phyloP scores from a whole-genome alignment of 306 rosid species.

The Gleditsia sinensis region DNA sequence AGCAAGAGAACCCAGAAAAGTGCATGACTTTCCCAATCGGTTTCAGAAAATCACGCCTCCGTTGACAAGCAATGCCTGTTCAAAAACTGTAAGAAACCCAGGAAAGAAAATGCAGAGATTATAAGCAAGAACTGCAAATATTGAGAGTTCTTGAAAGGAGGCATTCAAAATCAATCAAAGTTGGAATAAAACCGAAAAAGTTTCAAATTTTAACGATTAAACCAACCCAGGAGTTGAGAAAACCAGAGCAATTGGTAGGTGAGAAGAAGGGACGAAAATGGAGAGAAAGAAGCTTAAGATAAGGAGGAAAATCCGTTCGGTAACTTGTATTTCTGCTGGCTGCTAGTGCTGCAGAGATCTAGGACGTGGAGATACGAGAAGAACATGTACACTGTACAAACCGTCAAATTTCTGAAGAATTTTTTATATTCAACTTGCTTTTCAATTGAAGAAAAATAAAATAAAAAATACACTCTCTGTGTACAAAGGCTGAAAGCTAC shows the following conservation, averaged over 20 bases:
- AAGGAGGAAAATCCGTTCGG: constrained; percentile 39
- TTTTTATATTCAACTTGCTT: background rate
- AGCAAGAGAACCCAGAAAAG: constrained; percentile 11
- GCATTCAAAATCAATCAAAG: constrained; percentile 36
- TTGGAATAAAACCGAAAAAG: constrained; percentile 34
- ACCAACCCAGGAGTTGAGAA: constrained; percentile 35
- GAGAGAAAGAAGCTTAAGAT: constrained; percentile 22
- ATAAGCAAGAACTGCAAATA: constrained; percentile 19
- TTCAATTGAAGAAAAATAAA: too few relatives aligned
- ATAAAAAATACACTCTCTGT: constrained; percentile 1
- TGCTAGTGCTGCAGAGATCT: constrained; percentile 52
- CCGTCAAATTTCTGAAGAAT: constrained; percentile 26
- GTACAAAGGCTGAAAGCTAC: constrained; percentile 40
- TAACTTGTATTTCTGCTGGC: constrained; percentile 17
- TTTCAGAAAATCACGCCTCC: constrained; percentile 35
- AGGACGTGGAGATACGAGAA: constrained; percentile 66
- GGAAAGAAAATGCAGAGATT: constrained; percentile 6
- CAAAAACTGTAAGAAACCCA: constrained; percentile 29
- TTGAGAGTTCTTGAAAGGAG: constrained; percentile 32
- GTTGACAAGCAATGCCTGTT: constrained; percentile 37
- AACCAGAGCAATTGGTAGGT: constrained; percentile 21
- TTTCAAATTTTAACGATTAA: constrained; percentile 32
- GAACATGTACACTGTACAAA: constrained; percentile 41
- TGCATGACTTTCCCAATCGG: constrained; percentile 26
- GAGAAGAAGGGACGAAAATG: constrained; percentile 24